Conservation (phyloP, 257 asterid genomes). For the Solanum megistacrolobum region DNA sequence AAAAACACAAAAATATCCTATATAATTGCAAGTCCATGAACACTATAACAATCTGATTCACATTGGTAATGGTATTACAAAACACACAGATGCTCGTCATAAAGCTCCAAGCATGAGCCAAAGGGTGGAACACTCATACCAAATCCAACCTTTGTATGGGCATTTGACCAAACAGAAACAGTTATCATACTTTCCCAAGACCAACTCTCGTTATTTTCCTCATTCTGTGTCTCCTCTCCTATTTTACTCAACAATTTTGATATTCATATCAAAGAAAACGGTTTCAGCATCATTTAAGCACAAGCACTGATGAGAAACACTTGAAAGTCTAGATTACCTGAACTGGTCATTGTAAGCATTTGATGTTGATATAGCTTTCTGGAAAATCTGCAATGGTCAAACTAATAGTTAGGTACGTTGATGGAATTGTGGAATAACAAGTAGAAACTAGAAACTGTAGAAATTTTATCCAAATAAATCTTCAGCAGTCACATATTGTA, state of each 20-base stretch:
- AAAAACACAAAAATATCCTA: background rate
- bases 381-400: constrained; percentile 67
- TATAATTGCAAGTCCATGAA: background rate
- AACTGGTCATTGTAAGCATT: constrained; percentile 96
- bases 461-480: background rate
- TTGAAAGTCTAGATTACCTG: constrained; percentile 32
- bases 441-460: background rate
- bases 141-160: background rate
- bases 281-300: background rate
- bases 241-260: background rate
- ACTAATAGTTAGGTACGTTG: background rate
- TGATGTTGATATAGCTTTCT: constrained; percentile 97
- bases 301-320: background rate
- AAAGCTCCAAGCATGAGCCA: background rate
- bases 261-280: background rate
- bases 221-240: background rate
- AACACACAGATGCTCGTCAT: background rate
- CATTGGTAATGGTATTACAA: background rate
- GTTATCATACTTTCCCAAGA: background rate
- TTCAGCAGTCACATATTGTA: background rate
- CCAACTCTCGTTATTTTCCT: background rate
- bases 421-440: background rate
- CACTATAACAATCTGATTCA: background rate
- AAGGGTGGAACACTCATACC: background rate
- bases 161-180: background rate